phyloP scores from a whole-genome alignment of 371 early-diverging fungal species.

The Mucor irregularis region DNA sequence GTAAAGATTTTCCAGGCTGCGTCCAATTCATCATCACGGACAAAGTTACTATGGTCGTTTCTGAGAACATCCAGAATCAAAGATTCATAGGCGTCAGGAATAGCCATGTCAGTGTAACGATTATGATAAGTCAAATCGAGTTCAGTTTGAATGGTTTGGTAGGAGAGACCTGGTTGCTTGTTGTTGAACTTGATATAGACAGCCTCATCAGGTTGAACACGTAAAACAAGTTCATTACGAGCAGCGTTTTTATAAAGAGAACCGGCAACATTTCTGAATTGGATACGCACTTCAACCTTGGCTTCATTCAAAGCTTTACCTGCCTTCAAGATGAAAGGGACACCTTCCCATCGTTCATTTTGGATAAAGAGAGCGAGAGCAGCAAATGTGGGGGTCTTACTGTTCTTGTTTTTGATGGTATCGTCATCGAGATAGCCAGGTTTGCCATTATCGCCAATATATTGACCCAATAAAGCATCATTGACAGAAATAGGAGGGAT shows the following conservation, averaged over 20 bases:
- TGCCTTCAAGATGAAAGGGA: slow-evolving; percentile 95
- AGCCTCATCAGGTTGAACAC: slow-evolving; percentile 94
- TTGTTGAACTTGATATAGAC: slow-evolving; percentile 96
- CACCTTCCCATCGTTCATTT: slow-evolving; percentile 96
- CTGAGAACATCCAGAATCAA: slow-evolving; percentile 88
- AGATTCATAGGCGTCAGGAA: slow-evolving; percentile 97
- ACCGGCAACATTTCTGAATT: slow-evolving; percentile 90
- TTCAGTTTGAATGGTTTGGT: slow-evolving; percentile 78
- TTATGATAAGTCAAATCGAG: slow-evolving; percentile 89
- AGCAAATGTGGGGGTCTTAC: slow-evolving; percentile 92
- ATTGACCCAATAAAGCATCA: slow-evolving; percentile 90
- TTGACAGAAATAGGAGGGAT: slow-evolving; percentile 77
- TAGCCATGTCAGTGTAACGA: slow-evolving; percentile 80
- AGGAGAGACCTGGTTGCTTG: slow-evolving; percentile 85
- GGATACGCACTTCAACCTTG: slow-evolving; percentile 95
- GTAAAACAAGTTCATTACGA: slow-evolving; percentile 95
- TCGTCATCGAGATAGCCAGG: slow-evolving; percentile 93
- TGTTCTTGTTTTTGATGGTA: slow-evolving; percentile 77
- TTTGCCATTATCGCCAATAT: slow-evolving; percentile 73
- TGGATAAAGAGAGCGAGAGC: slow-evolving; percentile 82
- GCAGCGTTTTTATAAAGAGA: slow-evolving; percentile 68
- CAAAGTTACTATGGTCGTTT: slow-evolving; percentile 96
- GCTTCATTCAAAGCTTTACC: slow-evolving; percentile 95
- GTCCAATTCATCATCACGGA: slow-evolving; percentile 94
- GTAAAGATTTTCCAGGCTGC: slow-evolving; percentile 98